These are phyloP conservation scores for Beauveria sp. DNA, from an alignment of 2,329 filamentous ascomycete genomes.

Conservation along the genomic window DNA sequence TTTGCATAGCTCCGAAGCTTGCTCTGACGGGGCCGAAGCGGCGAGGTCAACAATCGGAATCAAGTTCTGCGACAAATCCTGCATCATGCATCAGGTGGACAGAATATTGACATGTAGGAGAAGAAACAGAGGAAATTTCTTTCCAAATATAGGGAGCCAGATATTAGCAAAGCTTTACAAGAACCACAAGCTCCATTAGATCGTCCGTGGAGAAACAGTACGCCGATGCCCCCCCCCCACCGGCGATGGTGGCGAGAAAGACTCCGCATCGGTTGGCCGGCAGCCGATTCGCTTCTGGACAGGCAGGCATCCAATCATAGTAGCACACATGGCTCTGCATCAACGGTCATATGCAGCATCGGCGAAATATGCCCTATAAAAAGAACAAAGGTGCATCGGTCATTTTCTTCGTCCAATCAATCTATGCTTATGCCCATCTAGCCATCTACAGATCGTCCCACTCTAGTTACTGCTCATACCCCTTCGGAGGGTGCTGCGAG, in stretches of 20 bases:
- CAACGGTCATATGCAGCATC: neutral
- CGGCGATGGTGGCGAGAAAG: neutral
- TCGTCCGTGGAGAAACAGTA: neutral
- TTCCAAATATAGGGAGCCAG: too few species aligned
- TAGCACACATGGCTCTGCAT: neutral
- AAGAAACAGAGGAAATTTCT: neutral
- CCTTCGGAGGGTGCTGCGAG: slow-evolving; percentile 34
- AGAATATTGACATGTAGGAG: neutral
- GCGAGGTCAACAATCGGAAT: slow-evolving; percentile 5
- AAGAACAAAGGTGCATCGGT: neutral
- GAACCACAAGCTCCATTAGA: neutral
- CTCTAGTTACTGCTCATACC: slow-evolving; percentile 21
- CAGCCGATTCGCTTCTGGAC: neutral
- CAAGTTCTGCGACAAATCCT: neutral
- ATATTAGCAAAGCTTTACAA: too few species aligned
- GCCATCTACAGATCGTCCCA: too few species aligned
- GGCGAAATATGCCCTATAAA: neutral
- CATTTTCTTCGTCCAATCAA: neutral
- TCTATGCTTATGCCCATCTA: too few species aligned
- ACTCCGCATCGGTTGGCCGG: neutral
- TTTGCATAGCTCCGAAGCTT: slow-evolving; percentile 17
- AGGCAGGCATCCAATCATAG: neutral
- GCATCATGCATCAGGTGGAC: neutral
- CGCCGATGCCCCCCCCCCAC: neutral
- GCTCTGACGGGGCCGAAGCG: neutral